Evolutionary conservation across 2,329 filamentous ascomycete species (phyloP).

Genomic region (Ophiocordyceps robertsii): DNA sequence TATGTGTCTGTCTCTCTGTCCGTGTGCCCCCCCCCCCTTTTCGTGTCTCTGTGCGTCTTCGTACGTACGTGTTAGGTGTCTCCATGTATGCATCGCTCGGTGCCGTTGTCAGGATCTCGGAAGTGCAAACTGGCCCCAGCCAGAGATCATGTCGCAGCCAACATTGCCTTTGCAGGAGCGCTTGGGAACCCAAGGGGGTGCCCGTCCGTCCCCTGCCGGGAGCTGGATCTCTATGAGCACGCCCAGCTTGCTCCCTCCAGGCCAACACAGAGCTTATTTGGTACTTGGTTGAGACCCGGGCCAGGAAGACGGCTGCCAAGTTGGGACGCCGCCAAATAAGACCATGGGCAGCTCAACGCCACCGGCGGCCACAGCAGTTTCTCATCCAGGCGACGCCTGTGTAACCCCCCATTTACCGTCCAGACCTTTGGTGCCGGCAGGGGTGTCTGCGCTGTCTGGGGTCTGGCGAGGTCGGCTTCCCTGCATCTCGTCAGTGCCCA

Average conservation of each 20-base stretch:
- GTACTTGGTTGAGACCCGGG: not conserved
- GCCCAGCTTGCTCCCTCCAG: not conserved
- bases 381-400: slow-evolving; percentile 1
- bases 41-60: slow-evolving; percentile 2
- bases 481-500: not conserved
- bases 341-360: not conserved
- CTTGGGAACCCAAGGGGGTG: not conserved
- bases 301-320: not conserved
- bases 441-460: not conserved
- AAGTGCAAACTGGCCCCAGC: not conserved
- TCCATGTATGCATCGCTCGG: slow-evolving; percentile 1
- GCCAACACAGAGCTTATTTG: not conserved
- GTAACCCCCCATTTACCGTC: slow-evolving; percentile 1
- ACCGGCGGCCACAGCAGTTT: not conserved
- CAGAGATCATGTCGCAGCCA: not conserved
- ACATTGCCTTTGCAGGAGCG: not conserved
- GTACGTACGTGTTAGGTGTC: slow-evolving; percentile 4
- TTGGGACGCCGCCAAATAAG: not conserved
- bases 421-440: not conserved
- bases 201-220: not conserved
- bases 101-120: not conserved
- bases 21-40: slow-evolving; percentile 1
- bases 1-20: slow-evolving; percentile 3
- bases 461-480: not conserved
- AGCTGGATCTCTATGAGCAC: not conserved